These are phyloP conservation scores for Ascoidea tarda DNA, from an alignment of 805 yeast genomes.

Conservation along the genomic window DNA sequence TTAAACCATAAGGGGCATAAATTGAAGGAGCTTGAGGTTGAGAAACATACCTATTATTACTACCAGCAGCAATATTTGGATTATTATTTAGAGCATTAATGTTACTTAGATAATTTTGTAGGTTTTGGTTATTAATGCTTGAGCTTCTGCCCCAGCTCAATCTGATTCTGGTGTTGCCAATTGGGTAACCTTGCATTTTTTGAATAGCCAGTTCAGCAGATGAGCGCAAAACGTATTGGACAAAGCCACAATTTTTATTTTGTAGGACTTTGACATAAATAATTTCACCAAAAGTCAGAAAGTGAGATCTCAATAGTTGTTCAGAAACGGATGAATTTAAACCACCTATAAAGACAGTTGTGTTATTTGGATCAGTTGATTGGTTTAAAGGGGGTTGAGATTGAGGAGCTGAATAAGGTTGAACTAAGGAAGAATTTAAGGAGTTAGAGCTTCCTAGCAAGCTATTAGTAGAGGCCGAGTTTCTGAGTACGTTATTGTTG, in stretches of 20 bases:
- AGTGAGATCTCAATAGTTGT: slow-evolving; percentile 43
- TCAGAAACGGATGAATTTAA: slow-evolving; percentile 43
- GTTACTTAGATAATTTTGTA: slow-evolving; percentile 10
- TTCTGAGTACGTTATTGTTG: slow-evolving; percentile 7
- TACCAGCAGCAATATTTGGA: slow-evolving; percentile 2
- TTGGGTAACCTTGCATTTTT: slow-evolving; percentile 82
- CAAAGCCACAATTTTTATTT: slow-evolving; percentile 72
- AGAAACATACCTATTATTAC: slow-evolving; percentile 2
- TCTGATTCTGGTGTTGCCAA: slow-evolving; percentile 71
- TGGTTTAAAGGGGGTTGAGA: slow-evolving; percentile 42
- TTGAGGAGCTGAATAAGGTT: slow-evolving; percentile 18
- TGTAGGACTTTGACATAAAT: slow-evolving; percentile 69
- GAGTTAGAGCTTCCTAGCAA: background rate
- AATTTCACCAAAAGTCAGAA: slow-evolving; percentile 59
- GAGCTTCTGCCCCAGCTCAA: slow-evolving; percentile 77
- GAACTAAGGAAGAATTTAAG: background rate
- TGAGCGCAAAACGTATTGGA: slow-evolving; percentile 62
- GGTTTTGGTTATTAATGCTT: slow-evolving; percentile 12
- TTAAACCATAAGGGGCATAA: background rate
- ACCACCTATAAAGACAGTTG: slow-evolving; percentile 62
- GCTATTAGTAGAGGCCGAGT: slow-evolving; percentile 3
- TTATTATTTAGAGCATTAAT: slow-evolving; percentile 1
- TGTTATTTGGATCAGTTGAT: slow-evolving; percentile 69
- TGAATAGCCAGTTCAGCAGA: slow-evolving; percentile 79
- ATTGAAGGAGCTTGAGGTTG: background rate